These are phyloP conservation scores for Coniochaeta hoffmannii DNA, from an alignment of 2,329 filamentous ascomycete species.

Conservation along the genomic window DNA sequence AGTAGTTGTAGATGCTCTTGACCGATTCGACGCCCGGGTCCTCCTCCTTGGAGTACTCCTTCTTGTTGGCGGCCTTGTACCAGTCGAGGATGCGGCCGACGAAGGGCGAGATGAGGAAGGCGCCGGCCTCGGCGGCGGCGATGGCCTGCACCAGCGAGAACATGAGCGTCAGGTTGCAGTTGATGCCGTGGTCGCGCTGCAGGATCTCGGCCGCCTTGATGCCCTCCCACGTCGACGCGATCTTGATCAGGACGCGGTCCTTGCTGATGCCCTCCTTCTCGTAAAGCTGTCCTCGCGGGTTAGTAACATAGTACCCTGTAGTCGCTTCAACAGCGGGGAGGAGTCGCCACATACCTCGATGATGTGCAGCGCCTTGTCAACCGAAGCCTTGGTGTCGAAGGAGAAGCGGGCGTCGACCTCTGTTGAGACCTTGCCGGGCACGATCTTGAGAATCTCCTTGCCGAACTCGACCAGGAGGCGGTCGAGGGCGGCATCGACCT, in stretches of 20 bases:
- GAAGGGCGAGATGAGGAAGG: constrained; percentile 98
- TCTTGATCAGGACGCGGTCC: constrained; percentile 95
- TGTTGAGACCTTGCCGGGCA: constrained; percentile 97
- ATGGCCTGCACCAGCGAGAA: constrained; percentile 95
- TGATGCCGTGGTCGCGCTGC: constrained; percentile 91
- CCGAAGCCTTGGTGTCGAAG: constrained; percentile 86
- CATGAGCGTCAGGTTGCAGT: constrained; percentile 98
- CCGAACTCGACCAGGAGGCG: constrained; percentile 95
- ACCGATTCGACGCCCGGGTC: constrained; percentile 96
- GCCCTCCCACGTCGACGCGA: constrained; percentile 98
- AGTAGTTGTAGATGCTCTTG: constrained; percentile 97
- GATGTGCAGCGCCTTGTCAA: constrained; percentile 94
- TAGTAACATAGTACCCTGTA: background rate
- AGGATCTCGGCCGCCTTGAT: constrained; percentile 98
- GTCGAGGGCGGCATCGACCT: constrained; percentile 89
- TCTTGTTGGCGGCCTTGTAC: constrained; percentile 95
- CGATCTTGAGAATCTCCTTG: constrained; percentile 92
- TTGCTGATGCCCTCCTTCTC: constrained; percentile 85
- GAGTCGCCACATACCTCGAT: constrained; percentile 64
- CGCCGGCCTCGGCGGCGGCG: constrained; percentile 86
- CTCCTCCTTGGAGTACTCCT: constrained; percentile 81
- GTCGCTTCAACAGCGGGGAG: background rate
- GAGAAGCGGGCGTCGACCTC: constrained; percentile 96
- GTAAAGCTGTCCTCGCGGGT: constrained; percentile 63
- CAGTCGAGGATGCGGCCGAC: constrained; percentile 98